Base-by-base conservation (phyloP, 148 eudicot species). In the Dianthus caryophyllus region DNA sequence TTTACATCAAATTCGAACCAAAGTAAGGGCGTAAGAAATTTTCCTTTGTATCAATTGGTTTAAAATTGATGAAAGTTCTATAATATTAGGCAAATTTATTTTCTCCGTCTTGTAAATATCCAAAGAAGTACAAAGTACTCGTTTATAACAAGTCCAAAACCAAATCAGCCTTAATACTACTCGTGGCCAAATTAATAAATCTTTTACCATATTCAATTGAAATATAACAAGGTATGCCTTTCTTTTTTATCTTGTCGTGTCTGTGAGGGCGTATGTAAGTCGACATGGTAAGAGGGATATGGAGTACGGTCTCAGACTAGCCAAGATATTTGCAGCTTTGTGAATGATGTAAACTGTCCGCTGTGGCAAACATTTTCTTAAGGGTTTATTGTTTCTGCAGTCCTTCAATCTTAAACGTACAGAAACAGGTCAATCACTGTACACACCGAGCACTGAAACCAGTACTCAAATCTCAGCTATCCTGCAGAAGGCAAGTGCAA, bases 401-500 rank as follows among this genome's bases (percentile, higher is more conserved):
- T 86, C 99, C 43, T 87, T 81, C 79, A 90, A 74, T 74, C 96
- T 90, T 12, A 83, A 87, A 74, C 87, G 84, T 27, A 79, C 84
- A 20, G 79, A 67, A 52, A 63, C 84, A 17, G 70, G 83, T 56
- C 85, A 74, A 66, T 70, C 88, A 80, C 36, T 70, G 2, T 64
- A 48, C 41, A 63, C 83, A 46, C 67, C 89, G 22, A 78, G 68
- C 17, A 70, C 48, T 29, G 41, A 81, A 20, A 61, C 85, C 67
- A 80, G 58, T 67, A 70, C 72, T 51, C 79, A 79, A 77, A 80
- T 88, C 66, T 82, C 89, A 25, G 97, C 97, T 72, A 90, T 95
- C 76, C 61, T 95, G 62, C 80, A 85, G 79, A 95, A 90, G 84
- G 99, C 97, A 36, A 85, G 79, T 69, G 91, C 93, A 61, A 90